phyloP scores from a whole-genome alignment of 768 basidiomycete species.

The Kwoniella newhampshirensis region DNA sequence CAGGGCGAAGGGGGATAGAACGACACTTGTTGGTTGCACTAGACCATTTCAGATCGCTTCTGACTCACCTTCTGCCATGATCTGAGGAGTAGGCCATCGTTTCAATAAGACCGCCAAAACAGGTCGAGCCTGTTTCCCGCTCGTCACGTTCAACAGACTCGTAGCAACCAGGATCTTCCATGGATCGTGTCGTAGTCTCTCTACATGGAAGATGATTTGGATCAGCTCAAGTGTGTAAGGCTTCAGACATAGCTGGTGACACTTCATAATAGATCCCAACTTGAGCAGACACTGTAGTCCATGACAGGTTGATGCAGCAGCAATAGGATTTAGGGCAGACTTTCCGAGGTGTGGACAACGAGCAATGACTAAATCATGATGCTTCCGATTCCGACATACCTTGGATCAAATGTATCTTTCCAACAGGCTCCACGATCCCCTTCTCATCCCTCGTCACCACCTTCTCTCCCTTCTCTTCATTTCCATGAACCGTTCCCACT shows the following conservation, averaged over 20 bases:
- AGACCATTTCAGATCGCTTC: neutral
- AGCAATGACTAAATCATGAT: too few relatives aligned
- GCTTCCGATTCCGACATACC: slow-evolving; percentile 29
- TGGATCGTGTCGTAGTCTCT: slow-evolving; percentile 53
- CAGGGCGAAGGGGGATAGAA: neutral
- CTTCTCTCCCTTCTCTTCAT: neutral
- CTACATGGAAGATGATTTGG: slow-evolving; percentile 15
- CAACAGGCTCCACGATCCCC: slow-evolving; percentile 17
- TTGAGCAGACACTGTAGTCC: too few relatives aligned
- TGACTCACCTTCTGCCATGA: slow-evolving; percentile 61
- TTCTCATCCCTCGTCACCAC: slow-evolving; percentile 16
- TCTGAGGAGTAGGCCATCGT: slow-evolving; percentile 63
- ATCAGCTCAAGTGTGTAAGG: slow-evolving; percentile 3
- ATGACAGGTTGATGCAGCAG: too few relatives aligned
- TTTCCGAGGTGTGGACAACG: too few relatives aligned
- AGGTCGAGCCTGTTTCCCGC: slow-evolving; percentile 65
- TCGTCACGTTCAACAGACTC: slow-evolving; percentile 69
- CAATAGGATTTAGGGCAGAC: too few relatives aligned
- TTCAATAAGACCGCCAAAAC: slow-evolving; percentile 63
- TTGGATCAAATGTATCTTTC: slow-evolving; percentile 45
- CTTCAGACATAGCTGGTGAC: too few relatives aligned
- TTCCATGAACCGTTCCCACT: neutral
- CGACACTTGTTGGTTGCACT: neutral
- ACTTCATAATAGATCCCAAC: too few relatives aligned
- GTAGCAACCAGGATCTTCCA: slow-evolving; percentile 72